phyloP scores from a whole-genome alignment of 257 asterid species.

The Solanum appendiculatum region DNA sequence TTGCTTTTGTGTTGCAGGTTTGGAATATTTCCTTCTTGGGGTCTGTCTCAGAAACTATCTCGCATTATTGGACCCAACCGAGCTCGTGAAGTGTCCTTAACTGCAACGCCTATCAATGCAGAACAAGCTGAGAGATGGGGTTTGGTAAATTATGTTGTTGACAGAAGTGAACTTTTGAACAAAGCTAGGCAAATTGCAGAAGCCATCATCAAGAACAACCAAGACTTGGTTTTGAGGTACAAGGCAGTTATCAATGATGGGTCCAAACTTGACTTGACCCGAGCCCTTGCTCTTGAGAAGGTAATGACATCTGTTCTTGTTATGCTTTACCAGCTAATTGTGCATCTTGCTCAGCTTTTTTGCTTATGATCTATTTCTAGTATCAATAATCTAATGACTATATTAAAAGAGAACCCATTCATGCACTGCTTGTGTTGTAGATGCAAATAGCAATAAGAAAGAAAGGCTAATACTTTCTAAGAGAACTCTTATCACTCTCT shows the following conservation, averaged over 20 bases:
- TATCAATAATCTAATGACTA: neutral
- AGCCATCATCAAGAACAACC: constrained; percentile 77
- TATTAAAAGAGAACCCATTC: neutral
- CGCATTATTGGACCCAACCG: constrained; percentile 77
- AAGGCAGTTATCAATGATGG: constrained; percentile 87
- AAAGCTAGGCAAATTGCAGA: constrained; percentile 75
- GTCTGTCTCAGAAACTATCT: constrained; percentile 90
- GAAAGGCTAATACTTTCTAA: neutral
- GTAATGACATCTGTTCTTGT: constrained; percentile 17
- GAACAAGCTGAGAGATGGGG: constrained; percentile 97
- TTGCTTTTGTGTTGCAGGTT: constrained; percentile 35
- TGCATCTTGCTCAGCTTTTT: neutral
- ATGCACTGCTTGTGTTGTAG: neutral
- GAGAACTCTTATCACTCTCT: neutral
- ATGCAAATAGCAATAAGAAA: neutral
- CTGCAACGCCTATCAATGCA: constrained; percentile 64
- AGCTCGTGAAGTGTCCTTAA: constrained; percentile 77
- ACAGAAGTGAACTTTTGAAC: constrained; percentile 49
- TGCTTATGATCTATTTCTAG: neutral
- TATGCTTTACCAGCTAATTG: neutral
- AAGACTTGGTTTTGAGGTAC: constrained; percentile 68
- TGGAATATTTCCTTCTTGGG: constrained; percentile 99
- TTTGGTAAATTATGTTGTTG: constrained; percentile 85
- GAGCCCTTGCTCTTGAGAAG: constrained; percentile 86
- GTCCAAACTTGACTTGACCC: constrained; percentile 56